Base-by-base conservation (phyloP, 768 basidiomycete genomes). In the Kwoniella europaea region DNA sequence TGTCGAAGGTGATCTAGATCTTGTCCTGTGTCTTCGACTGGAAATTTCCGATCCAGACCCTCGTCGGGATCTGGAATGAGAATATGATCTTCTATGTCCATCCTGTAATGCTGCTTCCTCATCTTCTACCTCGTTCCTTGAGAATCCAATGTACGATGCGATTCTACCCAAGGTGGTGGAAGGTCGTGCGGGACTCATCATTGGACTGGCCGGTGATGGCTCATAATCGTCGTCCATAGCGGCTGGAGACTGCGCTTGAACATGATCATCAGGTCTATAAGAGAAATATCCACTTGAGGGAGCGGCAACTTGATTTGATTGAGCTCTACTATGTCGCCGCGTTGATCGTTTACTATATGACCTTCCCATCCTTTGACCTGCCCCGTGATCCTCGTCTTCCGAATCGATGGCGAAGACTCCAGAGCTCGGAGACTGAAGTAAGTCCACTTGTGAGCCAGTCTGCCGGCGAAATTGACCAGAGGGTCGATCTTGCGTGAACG, bases 101-200 rank as follows among this genome's bases (percentile, higher is more conserved):
- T 42, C 76, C 59, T 57, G 24, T 24, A 16, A 56, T 41, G 65
- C 73, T 29, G 43, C 68, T 50, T 81, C 79, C 35, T 81, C 79
- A 50, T 80, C 81, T 13, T 63, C 69, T 2, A 44, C 60, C 22
- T 81, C 76, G n/a, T 55, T 53, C 22, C 79, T 64, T 2, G 64
- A 66, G n/a, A 81, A 75, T 10, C 79, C 79, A 55, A 81, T 76
- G 50, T 76, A 80, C 10, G 79, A 77, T 5, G 75, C 79, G 60
- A 80, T 73, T 52, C 64, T 71, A 44, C 75, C 75, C 13, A 80
- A 46, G 0, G 79, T 68, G 0, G 77, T 78, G 0, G 74, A 67
- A 7, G 75, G 71, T 42, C 65, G 62, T 4, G 60, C 61, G 7
- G 78, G 78, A 63, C 75, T 78, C 22, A 43, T 67, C 16, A 71